phyloP scores from a whole-genome alignment of 192 early-diverging fungal species.

The Backusella australiensis region DNA sequence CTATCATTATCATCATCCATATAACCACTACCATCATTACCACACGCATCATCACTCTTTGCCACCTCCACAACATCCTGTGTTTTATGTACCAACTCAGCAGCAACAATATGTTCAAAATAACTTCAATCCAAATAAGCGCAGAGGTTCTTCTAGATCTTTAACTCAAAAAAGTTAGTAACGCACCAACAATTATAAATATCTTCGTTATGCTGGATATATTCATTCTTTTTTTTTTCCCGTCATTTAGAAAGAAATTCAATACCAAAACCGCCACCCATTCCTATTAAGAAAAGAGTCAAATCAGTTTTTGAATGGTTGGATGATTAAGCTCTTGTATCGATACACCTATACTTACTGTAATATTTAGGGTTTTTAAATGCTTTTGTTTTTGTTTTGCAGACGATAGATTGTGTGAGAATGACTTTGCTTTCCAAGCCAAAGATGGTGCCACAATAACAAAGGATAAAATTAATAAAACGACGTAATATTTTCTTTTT shows the following conservation, averaged over 20 bases:
- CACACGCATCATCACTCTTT: neutral
- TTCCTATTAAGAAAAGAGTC: neutral
- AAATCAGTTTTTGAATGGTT: neutral
- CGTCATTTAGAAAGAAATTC: neutral
- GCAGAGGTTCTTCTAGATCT: neutral
- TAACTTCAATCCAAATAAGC: neutral
- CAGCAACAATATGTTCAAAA: neutral
- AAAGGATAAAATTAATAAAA: neutral
- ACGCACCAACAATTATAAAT: too few relatives aligned
- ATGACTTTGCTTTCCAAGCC: neutral
- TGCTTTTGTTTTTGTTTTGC: neutral
- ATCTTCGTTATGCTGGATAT: too few relatives aligned
- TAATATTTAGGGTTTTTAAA: neutral
- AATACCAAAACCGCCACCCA: neutral
- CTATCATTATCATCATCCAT: neutral
- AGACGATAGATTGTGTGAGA: neutral
- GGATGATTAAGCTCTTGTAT: neutral
- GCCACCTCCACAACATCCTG: neutral
- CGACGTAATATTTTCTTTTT: neutral
- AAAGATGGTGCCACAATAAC: neutral
- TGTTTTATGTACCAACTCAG: neutral
- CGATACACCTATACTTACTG: too few relatives aligned
- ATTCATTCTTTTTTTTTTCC: too few relatives aligned
- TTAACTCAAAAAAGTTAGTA: neutral
- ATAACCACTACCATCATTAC: neutral